Percentiles rank a stretch among this genome's conserved stretches.
Conservation (phyloP, 805 yeast genomes). For the Starmerella cellae region DNA sequence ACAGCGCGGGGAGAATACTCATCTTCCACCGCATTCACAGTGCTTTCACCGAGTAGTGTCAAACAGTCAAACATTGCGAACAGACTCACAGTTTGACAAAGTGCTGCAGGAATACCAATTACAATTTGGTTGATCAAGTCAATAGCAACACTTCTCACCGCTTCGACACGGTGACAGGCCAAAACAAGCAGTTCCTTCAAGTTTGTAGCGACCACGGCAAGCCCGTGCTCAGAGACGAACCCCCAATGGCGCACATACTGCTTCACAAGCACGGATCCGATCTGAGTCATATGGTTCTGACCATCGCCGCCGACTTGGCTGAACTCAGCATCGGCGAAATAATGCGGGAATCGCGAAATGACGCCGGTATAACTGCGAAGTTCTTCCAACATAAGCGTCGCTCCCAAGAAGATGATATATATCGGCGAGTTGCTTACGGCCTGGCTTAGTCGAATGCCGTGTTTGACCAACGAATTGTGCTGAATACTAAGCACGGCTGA, state of each 20-base stretch:
- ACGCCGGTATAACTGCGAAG: slow-evolving; percentile 69
- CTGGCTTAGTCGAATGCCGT: neutral
- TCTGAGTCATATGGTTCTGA: slow-evolving; percentile 51
- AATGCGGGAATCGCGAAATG: slow-evolving; percentile 61
- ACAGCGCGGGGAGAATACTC: slow-evolving; percentile 74
- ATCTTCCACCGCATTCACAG: slow-evolving; percentile 69
- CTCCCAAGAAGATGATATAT: slow-evolving; percentile 74
- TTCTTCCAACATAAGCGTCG: slow-evolving; percentile 65
- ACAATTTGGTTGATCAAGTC: slow-evolving; percentile 62
- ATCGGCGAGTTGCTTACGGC: neutral
- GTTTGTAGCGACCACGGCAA: slow-evolving; percentile 30
- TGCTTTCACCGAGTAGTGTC: slow-evolving; percentile 62
- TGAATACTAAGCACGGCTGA: slow-evolving; percentile 29
- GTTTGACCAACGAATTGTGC: slow-evolving; percentile 3
- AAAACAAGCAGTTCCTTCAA: slow-evolving; percentile 51
- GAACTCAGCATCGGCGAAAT: slow-evolving; percentile 71
- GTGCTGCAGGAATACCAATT: slow-evolving; percentile 53
- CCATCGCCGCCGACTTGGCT: slow-evolving; percentile 42
- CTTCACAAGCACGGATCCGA: slow-evolving; percentile 46
- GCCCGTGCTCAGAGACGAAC: neutral
- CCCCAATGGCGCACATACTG: slow-evolving; percentile 31
- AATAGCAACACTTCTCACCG: slow-evolving; percentile 67
- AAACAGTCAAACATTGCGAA: slow-evolving; percentile 72
- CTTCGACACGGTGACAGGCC: slow-evolving; percentile 65
- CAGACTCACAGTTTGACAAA: slow-evolving; percentile 61